Evolutionary conservation across 2,329 filamentous ascomycete species (phyloP).

Genomic region (Neofusicoccum sp.): DNA sequence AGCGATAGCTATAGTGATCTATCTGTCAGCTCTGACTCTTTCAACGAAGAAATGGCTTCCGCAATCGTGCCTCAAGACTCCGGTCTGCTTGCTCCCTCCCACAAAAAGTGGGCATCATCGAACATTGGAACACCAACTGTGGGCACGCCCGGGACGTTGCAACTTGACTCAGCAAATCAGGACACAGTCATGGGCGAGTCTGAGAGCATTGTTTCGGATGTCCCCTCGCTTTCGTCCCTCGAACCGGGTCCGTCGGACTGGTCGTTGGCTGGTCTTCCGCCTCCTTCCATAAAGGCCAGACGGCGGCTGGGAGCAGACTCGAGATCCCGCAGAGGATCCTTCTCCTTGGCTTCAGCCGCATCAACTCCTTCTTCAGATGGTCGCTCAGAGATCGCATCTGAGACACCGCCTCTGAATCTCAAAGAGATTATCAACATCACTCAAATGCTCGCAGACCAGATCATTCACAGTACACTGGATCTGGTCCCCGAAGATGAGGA

Average conservation of each 20-base stretch:
- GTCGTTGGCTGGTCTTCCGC: constrained; percentile 36
- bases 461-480: constrained; percentile 18
- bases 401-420: not conserved
- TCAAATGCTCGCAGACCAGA: constrained; percentile 19
- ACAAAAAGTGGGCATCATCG: constrained; percentile 9
- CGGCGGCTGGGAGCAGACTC: not conserved
- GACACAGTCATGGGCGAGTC: constrained; percentile 4
- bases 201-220: not conserved
- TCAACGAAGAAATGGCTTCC: not conserved
- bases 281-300: constrained; percentile 25
- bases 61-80: not conserved
- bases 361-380: constrained; percentile 19
- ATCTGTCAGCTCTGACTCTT: constrained; percentile 7
- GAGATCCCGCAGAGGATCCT: constrained; percentile 9
- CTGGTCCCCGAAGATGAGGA: not conserved
- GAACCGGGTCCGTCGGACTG: constrained; percentile 41
- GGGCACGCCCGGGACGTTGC: constrained; percentile 8
- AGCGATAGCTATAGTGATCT: constrained; percentile 15
- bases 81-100: not conserved
- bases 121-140: constrained; percentile 1
- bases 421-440: constrained; percentile 21
- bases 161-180: not conserved
- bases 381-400: not conserved
- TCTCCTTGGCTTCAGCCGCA: constrained; percentile 16
- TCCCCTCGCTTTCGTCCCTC: constrained; percentile 26